A percentile compares a stretch with the other conserved stretches of the same genome.
Conservation (phyloP, 1,139 yeast genomes). For the Starmera stellimalicola region DNA sequence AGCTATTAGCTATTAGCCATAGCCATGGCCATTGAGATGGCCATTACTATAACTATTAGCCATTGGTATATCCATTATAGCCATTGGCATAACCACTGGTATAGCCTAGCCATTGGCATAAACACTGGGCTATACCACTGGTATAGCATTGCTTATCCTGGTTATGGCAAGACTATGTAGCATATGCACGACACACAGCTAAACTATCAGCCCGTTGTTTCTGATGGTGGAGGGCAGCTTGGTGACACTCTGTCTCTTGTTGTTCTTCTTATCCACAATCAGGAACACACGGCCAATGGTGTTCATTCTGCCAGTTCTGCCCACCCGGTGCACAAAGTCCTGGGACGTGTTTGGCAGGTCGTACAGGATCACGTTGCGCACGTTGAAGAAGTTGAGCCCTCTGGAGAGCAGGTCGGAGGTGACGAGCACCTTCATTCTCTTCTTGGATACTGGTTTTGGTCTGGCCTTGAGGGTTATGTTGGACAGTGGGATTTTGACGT, state of each 20-base stretch:
- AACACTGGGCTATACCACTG: too few species aligned
- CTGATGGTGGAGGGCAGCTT: constrained; percentile 70
- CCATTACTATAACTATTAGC: too few species aligned
- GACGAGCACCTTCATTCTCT: constrained; percentile 48
- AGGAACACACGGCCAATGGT: constrained; percentile 82
- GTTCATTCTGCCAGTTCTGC: constrained; percentile 91
- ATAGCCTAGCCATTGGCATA: too few species aligned
- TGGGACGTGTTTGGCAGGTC: constrained; percentile 82
- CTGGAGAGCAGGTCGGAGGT: constrained; percentile 90
- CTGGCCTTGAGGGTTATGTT: constrained; percentile 15
- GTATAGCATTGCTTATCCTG: too few species aligned
- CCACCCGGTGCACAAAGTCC: constrained; percentile 84
- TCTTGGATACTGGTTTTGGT: constrained; percentile 12
- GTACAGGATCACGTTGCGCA: constrained; percentile 72
- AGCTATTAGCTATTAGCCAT: too few species aligned
- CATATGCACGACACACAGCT: too few species aligned
- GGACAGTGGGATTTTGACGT: background rate
- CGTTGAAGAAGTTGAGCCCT: constrained; percentile 78
- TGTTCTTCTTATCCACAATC: constrained; percentile 56
- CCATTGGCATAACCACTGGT: too few species aligned
- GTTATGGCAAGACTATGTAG: too few species aligned
- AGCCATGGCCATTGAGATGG: too few species aligned
- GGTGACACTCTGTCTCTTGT: constrained; percentile 65
- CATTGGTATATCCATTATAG: too few species aligned
- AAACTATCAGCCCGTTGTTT: constrained; percentile 18